Percentiles rank a stretch among this genome's conserved stretches.
phyloP scores from a whole-genome alignment of 805 yeast species.

The Wickerhamomyces bisporus region DNA sequence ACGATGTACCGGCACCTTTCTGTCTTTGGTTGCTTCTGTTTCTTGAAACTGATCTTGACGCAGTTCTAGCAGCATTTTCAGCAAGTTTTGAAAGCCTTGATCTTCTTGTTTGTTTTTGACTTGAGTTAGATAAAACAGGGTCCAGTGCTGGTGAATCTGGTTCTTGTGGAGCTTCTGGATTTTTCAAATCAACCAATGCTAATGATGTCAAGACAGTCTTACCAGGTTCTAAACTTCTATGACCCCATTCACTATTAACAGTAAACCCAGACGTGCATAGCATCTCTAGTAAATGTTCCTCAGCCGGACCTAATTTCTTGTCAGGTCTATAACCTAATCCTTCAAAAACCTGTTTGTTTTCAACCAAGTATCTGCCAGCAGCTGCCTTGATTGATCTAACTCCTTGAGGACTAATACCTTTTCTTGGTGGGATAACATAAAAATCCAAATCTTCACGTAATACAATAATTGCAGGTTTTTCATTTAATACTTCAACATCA shows the following conservation, averaged over 20 bases:
- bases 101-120: constrained; percentile 35
- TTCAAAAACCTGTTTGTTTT: constrained; percentile 60
- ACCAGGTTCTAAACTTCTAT: constrained; percentile 79
- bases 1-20: constrained; percentile 35
- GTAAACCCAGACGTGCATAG: constrained; percentile 83
- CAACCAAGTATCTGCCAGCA: constrained; percentile 63
- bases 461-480: constrained; percentile 87
- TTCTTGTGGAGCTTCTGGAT: constrained; percentile 22
- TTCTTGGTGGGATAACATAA: constrained; percentile 77
- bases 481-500: constrained; percentile 62
- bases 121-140: constrained; percentile 37
- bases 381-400: constrained; percentile 65
- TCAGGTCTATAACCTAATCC: constrained; percentile 65
- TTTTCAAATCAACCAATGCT: constrained; percentile 58
- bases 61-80: constrained; percentile 41
- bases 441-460: constrained; percentile 91
- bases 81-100: constrained; percentile 62
- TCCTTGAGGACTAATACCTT: constrained; percentile 49
- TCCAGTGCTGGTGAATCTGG: constrained; percentile 33
- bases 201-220: constrained; percentile 84
- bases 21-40: constrained; percentile 15
- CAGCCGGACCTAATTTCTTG: constrained; percentile 76
- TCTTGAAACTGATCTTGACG: constrained; percentile 25
- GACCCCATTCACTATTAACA: constrained; percentile 74
- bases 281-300: constrained; percentile 92